Evolutionary conservation across 1,284 basidiomycete genomes (phyloP), one percentile per base, ranked within the genome.

Genomic region (Ganoderma multipileum): DNA sequence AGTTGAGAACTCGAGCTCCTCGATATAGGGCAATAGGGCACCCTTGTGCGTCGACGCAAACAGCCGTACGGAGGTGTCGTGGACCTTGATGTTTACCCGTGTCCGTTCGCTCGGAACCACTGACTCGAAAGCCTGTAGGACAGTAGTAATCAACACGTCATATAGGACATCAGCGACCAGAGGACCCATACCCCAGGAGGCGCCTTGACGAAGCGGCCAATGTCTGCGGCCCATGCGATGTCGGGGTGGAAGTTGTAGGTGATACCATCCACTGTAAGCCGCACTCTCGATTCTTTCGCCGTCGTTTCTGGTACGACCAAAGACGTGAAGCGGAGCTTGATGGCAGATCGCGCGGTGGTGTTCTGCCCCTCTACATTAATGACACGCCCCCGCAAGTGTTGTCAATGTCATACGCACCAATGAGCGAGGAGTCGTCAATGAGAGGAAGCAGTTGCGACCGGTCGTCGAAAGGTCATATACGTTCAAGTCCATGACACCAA

Each of bases 81-180:
- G 72, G n/a, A 95, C 73, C 65, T 85, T 86, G 23, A 96, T 69
- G 7, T 84, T 82, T 36, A 99, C 81, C 6, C 85, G 83, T 1
- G 96, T 98, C 39, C 94, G 83, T 78, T 99, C 97, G 70, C 89
- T 96, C 0, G 97, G 97, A 26, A 96, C 90, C 16, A 98, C 95
- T 58, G 95, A 89, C 78, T 98, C 96, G 77, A 99, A 99, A 0
- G 94, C 93, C 90, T 96, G 70, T 0, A 44, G 65, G 55, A 20
- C 14, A 38, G 41, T 65, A 47, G 44, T 18, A 63, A 23, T 63
- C 36, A 50, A 50, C 47, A 50, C 23, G 9, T 23, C 23, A 54
- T 8, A 16, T 14, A 23, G 12, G 3, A 39, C n/a, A n/a, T 39
- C 20, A 33, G 42, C 12, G 38, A 54, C 30, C 2, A 20, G 20